Percentiles rank a stretch among this genome's conserved stretches.
phyloP scores from a whole-genome alignment of 768 basidiomycete genomes.

The Pleurotus platypus region DNA sequence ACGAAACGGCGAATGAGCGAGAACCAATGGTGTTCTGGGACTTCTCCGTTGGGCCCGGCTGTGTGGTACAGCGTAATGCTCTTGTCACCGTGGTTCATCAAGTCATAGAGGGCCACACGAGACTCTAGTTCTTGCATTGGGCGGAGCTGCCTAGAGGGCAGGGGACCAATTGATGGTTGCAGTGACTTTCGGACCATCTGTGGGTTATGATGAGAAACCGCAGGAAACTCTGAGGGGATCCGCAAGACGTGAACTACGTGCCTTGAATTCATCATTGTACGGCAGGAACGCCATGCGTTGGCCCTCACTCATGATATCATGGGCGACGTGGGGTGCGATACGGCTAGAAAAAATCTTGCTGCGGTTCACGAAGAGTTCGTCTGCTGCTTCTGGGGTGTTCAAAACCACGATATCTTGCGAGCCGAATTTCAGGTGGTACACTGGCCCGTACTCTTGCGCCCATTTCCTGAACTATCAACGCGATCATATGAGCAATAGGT shows the following conservation, averaged over 20 bases:
- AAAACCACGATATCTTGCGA: constrained; percentile 21
- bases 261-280: constrained; percentile 23
- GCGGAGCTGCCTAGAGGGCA: constrained; percentile 18
- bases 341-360: constrained; percentile 21
- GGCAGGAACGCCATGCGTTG: constrained; percentile 22
- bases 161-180: constrained; percentile 18
- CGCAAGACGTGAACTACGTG: no score
- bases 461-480: constrained; percentile 19
- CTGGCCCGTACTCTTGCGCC: constrained; percentile 23
- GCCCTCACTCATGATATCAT: constrained; percentile 24
- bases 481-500: no score
- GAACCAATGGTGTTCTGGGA: constrained; percentile 24
- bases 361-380: constrained; percentile 21
- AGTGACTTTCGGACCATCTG: constrained; percentile 18
- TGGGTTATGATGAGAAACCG: background rate
- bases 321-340: constrained; percentile 22
- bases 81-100: constrained; percentile 15
- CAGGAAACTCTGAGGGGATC: no score
- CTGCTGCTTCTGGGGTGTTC: constrained; percentile 19
- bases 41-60: constrained; percentile 14
- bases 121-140: constrained; percentile 22
- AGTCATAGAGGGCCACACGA: constrained; percentile 18
- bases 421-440: constrained; percentile 22
- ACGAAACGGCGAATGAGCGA: constrained; percentile 23
- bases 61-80: constrained; percentile 3